Conservation (phyloP, 2,329 filamentous ascomycete genomes). For the Pseudocercospora macadamiae region DNA sequence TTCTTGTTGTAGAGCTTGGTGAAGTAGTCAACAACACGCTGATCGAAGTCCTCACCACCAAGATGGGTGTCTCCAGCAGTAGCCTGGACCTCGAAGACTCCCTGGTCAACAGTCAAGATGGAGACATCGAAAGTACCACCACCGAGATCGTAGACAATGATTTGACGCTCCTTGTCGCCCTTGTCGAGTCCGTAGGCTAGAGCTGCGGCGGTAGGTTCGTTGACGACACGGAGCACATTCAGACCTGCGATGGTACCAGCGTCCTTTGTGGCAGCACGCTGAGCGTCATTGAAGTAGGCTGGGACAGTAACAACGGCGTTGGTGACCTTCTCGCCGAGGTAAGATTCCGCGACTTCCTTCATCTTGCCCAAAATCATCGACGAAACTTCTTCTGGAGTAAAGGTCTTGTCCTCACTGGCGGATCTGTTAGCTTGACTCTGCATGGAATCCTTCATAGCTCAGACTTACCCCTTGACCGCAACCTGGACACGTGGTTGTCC, state of each 20-base stretch:
- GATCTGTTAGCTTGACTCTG: slow-evolving; percentile 6
- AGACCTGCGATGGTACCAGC: slow-evolving; percentile 94
- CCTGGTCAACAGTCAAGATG: slow-evolving; percentile 93
- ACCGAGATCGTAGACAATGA: slow-evolving; percentile 97
- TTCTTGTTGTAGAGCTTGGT: slow-evolving; percentile 99
- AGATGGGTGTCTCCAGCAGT: slow-evolving; percentile 99
- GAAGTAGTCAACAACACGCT: slow-evolving; percentile 95
- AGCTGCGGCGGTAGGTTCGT: slow-evolving; percentile 95
- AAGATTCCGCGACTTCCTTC: slow-evolving; percentile 96
- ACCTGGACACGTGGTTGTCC: slow-evolving; percentile 87
- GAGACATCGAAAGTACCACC: slow-evolving; percentile 99
- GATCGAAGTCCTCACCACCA: slow-evolving; percentile 98
- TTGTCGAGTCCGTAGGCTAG: slow-evolving; percentile 96
- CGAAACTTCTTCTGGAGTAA: slow-evolving; percentile 79
- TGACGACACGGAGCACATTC: slow-evolving; percentile 95
- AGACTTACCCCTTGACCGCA: slow-evolving; percentile 59
- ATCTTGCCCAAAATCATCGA: slow-evolving; percentile 83
- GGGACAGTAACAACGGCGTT: slow-evolving; percentile 97
- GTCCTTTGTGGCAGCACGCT: slow-evolving; percentile 98
- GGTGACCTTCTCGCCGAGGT: slow-evolving; percentile 86
- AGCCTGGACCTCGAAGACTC: slow-evolving; percentile 98
- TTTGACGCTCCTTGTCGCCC: slow-evolving; percentile 80
- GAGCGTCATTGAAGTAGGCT: slow-evolving; percentile 98
- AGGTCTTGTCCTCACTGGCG: slow-evolving; percentile 61
- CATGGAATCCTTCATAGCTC: neutral